Conservation (phyloP, 1,284 basidiomycete genomes). For the Pseudozyma thailandica region DNA sequence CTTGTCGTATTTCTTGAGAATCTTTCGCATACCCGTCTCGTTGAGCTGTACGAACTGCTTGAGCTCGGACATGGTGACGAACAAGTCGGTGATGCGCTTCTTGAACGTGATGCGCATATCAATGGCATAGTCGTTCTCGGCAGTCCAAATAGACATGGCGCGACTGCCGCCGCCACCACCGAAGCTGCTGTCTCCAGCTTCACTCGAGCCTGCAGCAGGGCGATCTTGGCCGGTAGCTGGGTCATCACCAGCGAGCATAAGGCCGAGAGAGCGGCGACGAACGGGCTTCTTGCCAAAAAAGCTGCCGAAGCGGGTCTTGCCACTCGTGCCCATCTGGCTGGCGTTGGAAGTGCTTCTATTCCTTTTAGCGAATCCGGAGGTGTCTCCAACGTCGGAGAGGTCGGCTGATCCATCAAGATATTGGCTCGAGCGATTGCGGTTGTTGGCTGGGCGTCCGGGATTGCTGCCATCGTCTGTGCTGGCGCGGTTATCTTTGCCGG, state of each 20-base stretch:
- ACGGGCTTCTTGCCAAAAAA: conserved; percentile 50
- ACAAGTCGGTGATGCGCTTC: conserved; percentile 86
- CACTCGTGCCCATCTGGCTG: conserved; percentile 27
- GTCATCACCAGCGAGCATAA: conserved; percentile 35
- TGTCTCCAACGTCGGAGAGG: conserved; percentile 22
- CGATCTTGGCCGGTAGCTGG: conserved; percentile 36
- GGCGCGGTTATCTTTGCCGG: conserved; percentile 44
- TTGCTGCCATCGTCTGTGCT: conserved; percentile 22
- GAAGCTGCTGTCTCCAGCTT: conserved; percentile 44
- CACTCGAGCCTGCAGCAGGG: conserved; percentile 26
- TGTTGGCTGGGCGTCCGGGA: conserved; percentile 17
- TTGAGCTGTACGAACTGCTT: conserved; percentile 94
- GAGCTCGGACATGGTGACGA: conserved; percentile 79
- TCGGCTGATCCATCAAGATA: conserved; percentile 38
- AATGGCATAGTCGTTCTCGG: conserved; percentile 83
- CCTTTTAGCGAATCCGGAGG: conserved; percentile 23
- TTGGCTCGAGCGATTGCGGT: conserved; percentile 37
- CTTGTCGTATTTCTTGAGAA: conserved; percentile 99
- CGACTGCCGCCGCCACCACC: conserved; percentile 31
- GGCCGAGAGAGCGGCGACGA: conserved; percentile 46
- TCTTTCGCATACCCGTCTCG: conserved; percentile 93
- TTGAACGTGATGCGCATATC: conserved; percentile 91
- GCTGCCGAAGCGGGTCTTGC: conserved; percentile 38
- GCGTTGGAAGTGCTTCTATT: conserved; percentile 41
- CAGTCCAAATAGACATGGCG: conserved; percentile 76